Evolutionary conservation across 2,329 filamentous ascomycete species (phyloP).

Genomic region (Alternaria conjuncta): DNA sequence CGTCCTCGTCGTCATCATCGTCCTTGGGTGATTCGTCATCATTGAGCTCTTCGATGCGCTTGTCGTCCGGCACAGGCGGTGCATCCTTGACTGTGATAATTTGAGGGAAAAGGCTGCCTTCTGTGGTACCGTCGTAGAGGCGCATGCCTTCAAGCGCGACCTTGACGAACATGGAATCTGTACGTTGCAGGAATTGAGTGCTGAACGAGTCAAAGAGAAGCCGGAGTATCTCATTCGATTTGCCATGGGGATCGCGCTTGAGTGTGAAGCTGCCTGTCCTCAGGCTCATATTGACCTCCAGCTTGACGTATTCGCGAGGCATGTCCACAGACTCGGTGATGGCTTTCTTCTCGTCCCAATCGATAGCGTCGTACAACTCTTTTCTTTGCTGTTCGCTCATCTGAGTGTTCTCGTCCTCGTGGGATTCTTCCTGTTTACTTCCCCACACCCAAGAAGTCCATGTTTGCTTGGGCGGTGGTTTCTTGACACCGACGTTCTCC

Average conservation of each 20-base stretch:
- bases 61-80: slow-evolving; percentile 61
- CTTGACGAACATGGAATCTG: slow-evolving; percentile 88
- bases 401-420: slow-evolving; percentile 73
- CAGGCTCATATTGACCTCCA: slow-evolving; percentile 91
- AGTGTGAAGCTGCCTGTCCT: slow-evolving; percentile 95
- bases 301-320: slow-evolving; percentile 88
- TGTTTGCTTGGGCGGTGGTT: slow-evolving; percentile 75
- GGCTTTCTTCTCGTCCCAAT: slow-evolving; percentile 96
- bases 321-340: slow-evolving; percentile 87
- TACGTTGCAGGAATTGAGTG: slow-evolving; percentile 85
- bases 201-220: slow-evolving; percentile 94
- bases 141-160: slow-evolving; percentile 90
- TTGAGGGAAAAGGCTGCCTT: slow-evolving; percentile 88
- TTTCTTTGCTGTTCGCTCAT: slow-evolving; percentile 97
- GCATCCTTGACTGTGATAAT: slow-evolving; percentile 96
- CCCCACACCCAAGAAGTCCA: slow-evolving; percentile 93
- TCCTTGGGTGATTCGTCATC: slow-evolving; percentile 54
- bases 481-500: slow-evolving; percentile 89
- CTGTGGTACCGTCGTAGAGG: slow-evolving; percentile 94
- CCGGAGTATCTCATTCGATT: slow-evolving; percentile 80
- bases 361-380: slow-evolving; percentile 95
- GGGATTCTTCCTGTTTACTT: slow-evolving; percentile 63
- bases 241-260: slow-evolving; percentile 81
- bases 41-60: slow-evolving; percentile 57
- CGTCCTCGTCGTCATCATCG: slow-evolving; percentile 54